phyloP scores from a whole-genome alignment of 768 basidiomycete genomes.

The Tylopilus intermedius region DNA sequence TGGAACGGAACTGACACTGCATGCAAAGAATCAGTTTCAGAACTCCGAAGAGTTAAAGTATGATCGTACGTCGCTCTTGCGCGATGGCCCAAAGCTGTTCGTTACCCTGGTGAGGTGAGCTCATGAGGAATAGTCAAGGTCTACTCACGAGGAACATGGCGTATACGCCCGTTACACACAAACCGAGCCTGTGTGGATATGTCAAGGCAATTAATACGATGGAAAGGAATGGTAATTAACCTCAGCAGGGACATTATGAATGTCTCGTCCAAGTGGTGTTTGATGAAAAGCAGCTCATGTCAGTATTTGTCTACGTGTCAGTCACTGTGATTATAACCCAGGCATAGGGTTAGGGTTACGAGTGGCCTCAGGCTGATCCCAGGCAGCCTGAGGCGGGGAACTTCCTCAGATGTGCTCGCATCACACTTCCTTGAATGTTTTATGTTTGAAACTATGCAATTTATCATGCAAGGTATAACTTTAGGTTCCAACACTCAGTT shows the following conservation, averaged over 20 bases:
- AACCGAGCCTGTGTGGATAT: conserved; percentile 44
- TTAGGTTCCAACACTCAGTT: too few species aligned
- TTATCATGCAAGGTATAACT: too few species aligned
- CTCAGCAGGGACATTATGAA: conserved; percentile 24
- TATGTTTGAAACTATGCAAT: too few species aligned
- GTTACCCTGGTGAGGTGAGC: conserved; percentile 5
- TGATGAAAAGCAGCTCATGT: background rate
- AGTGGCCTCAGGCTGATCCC: too few species aligned
- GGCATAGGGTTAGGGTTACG: background rate
- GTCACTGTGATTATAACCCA: background rate
- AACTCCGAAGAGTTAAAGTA: background rate
- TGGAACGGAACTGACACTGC: conserved; percentile 83
- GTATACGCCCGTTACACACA: conserved; percentile 87
- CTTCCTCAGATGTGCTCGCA: too few species aligned
- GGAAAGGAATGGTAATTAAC: conserved; percentile 6
- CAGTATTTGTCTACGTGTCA: background rate
- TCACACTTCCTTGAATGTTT: too few species aligned
- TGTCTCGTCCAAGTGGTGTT: background rate
- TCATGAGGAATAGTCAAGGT: background rate
- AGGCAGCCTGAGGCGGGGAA: too few species aligned
- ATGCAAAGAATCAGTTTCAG: conserved; percentile 1
- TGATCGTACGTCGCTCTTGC: conserved; percentile 79
- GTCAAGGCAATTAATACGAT: background rate
- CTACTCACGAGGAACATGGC: conserved; percentile 79
- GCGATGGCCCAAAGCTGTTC: conserved; percentile 83